A percentile compares a stretch with the other conserved stretches of the same genome.
These are phyloP conservation scores for Geum urbanum DNA, from an alignment of 306 rosid species.

Conservation along the genomic window DNA sequence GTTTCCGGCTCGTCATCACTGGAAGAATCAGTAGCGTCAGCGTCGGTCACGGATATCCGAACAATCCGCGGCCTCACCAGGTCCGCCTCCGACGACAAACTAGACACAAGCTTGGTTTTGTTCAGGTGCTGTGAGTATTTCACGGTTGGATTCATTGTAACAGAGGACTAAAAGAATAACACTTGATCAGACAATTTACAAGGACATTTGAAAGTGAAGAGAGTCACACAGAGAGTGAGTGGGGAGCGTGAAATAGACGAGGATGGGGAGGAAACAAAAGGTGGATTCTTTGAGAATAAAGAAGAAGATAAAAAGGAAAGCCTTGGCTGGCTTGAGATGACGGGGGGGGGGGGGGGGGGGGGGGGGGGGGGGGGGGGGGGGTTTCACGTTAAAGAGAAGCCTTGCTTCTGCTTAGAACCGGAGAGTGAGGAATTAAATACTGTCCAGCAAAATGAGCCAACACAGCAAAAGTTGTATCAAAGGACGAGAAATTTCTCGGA, in stretches of 20 bases:
- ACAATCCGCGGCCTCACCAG: slow-evolving; percentile 39
- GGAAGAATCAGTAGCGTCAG: slow-evolving; percentile 82
- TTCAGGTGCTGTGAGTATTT: slow-evolving; percentile 48
- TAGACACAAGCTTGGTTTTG: slow-evolving; percentile 37
- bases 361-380: slow-evolving; percentile 13
- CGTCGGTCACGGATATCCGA: slow-evolving; percentile 60
- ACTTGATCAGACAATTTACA: too few relatives aligned
- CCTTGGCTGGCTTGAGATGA: background rate
- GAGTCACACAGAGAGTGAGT: slow-evolving; percentile 1
- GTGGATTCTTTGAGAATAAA: slow-evolving; percentile 45
- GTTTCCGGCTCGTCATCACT: slow-evolving; percentile 54
- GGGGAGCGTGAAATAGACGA: slow-evolving; percentile 15
- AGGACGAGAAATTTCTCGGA: slow-evolving; percentile 55
- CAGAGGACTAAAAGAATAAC: too few relatives aligned
- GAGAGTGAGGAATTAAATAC: slow-evolving; percentile 30
- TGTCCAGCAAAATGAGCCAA: background rate
- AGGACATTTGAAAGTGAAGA: slow-evolving; percentile 27
- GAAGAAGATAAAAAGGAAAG: slow-evolving; percentile 30
- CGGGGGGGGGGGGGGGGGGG: slow-evolving; percentile 5
- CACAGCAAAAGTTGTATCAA: slow-evolving; percentile 24
- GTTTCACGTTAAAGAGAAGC: slow-evolving; percentile 44
- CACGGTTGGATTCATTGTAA: slow-evolving; percentile 26
- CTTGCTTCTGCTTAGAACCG: slow-evolving; percentile 22
- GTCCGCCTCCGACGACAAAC: slow-evolving; percentile 12
- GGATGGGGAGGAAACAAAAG: background rate